Percentiles rank a stretch among this genome's conserved stretches.
Conservation (phyloP, 2,329 filamentous ascomycete species). For the Aspergillus alliaceus region DNA sequence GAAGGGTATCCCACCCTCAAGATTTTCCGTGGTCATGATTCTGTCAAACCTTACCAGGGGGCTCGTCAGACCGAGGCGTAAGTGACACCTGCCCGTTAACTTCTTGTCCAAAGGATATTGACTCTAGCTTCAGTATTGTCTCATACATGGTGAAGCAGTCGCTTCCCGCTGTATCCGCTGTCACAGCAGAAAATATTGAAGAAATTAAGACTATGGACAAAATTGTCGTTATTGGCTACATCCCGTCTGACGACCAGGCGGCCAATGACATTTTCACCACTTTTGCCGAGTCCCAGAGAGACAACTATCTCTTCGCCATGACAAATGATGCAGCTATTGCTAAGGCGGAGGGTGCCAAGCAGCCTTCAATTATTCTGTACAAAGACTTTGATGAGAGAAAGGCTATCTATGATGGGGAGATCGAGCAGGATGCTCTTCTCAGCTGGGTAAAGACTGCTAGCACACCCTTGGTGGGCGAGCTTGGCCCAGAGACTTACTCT, state of each 20-base stretch:
- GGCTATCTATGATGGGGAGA: constrained; percentile 76
- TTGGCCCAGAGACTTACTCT: constrained; percentile 94
- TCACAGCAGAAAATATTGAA: constrained; percentile 79
- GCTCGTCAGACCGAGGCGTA: constrained; percentile 79
- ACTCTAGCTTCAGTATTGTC: constrained; percentile 51
- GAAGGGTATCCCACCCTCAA: constrained; percentile 99
- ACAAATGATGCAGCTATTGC: constrained; percentile 81
- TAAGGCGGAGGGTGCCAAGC: constrained; percentile 84
- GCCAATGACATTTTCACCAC: constrained; percentile 81
- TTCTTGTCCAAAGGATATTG: background rate
- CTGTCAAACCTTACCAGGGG: constrained; percentile 78
- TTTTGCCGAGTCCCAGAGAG: constrained; percentile 74
- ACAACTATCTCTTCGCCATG: constrained; percentile 89
- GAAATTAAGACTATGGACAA: constrained; percentile 99
- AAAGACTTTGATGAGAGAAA: constrained; percentile 98
- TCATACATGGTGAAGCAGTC: constrained; percentile 99
- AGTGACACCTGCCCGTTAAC: constrained; percentile 24
- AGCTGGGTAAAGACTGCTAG: constrained; percentile 81
- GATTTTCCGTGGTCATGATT: constrained; percentile 91
- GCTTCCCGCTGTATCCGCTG: constrained; percentile 81
- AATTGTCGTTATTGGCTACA: constrained; percentile 89
- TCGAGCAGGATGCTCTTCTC: constrained; percentile 76
- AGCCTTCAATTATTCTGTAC: constrained; percentile 88
- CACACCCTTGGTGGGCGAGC: constrained; percentile 89
- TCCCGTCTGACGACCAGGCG: constrained; percentile 75